Evolutionary conservation across 2,329 filamentous ascomycete species (phyloP), one percentile per base, ranked within the genome.

Genomic region (Blastomyces parvus): DNA sequence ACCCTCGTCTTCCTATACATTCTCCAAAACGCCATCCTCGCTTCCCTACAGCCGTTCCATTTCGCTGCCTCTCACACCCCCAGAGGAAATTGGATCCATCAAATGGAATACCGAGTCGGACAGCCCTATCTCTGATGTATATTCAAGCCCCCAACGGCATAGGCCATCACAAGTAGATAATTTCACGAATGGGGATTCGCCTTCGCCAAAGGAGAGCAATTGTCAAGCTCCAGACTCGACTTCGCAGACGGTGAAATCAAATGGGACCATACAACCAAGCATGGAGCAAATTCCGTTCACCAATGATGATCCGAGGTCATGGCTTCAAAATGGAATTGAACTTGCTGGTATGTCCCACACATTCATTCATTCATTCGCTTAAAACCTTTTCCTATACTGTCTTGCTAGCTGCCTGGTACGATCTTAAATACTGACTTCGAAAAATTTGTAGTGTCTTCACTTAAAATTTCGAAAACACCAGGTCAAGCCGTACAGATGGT

Each of bases 401-500:
- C 3, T 30, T 50, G 0, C 40, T 19, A n/a, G n/a, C n/a, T 48
- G 58, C 22, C n/a, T 13, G 8, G n/a, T n/a, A n/a, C n/a, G 55
- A 58, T n/a, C n/a, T 27, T 17, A 22, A 27, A 19, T 44, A 46
- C 57, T 59, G 42, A 59, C 46, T 50, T 50, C 13, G 46, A 66
- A 58, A 11, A 44, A 40, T 27, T 19, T n/a, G n/a, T 48, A 73
- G 76, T 74, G 3, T 74, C 80, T 64, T 79, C 71, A 48, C 72
- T 74, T n/a, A 69, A 69, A 2, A 67, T 71, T n/a, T 73, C 74
- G 1, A 76, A 74, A 71, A 71, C 62, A 57, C 77, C 75, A 70
- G 62, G 69, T 65, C 58, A 72, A 73, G 63, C 71, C 76, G 40
- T 86, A 60, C 82, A 82, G 67, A 78, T 86, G 42, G 78, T 86